Base-by-base conservation (phyloP, 805 yeast species). In the Starmera dryadoides region DNA sequence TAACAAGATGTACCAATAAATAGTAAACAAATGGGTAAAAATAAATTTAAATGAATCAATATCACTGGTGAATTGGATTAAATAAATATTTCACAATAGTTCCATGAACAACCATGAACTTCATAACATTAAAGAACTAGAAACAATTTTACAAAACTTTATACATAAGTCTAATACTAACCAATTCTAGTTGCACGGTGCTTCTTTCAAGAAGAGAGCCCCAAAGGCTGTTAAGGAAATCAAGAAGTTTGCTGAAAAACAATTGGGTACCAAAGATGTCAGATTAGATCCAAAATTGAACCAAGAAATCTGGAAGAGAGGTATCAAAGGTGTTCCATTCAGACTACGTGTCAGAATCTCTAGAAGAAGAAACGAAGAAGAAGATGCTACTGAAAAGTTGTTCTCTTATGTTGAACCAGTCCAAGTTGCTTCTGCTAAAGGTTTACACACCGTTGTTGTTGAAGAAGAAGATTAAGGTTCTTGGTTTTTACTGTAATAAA, bases 301-400 rank as follows among this genome's bases (percentile, higher is more conserved):
- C 86, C 93, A 89, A 74, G 94, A 83, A 67, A 79, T 93, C 77
- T 93, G 98, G 98, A 84, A 86, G 75, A 89, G 95, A 79, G 98
- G 98, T 80, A 82, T 93, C 77, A 88, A 89, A 81, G 97, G 97
- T 79, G 95, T 87, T 65, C 96, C 95, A 70, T 77, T 75, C 87
- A 89, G 96, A 82, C 69, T 93, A 73, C 89, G 98, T 80, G 80
- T 93, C 70, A 89, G 96, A 79, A 89, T 93, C 76, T 88, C 98
- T 52, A 85, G 96, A 83, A 93, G 84, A 89, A 87, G 98, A 81
- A 93, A 93, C 80, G 97, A 93, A 74, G 98, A 93, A 79, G 98
- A 93, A 80, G 91, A 87, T 69, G 97, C 98, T 65, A 84, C 83
- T 81, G 89, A 87, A 77, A 87, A 89, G 71, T 81, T 93, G 71